Evolutionary conservation across 139 green algal species (phyloP), one percentile per base, ranked within the genome.

Genomic region (Chlamydomonas applanata): DNA sequence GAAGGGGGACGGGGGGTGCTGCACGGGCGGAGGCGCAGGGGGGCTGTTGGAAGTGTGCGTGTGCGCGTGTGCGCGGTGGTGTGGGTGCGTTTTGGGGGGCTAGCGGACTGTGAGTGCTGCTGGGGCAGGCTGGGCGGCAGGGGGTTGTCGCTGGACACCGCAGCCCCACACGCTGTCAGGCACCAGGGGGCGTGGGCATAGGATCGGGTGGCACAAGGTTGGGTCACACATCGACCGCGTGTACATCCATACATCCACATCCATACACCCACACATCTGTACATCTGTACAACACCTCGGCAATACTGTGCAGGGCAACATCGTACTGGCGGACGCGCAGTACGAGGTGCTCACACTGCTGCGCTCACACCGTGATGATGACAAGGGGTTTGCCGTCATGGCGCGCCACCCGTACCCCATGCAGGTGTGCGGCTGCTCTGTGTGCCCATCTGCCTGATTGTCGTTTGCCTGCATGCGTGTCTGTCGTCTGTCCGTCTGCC

Each of bases 261-360:
- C n/a, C n/a, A n/a, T n/a, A n/a, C n/a, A n/a, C 16, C 9, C 33
- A 71, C 30, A 54, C 32, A 54, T 16, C 13, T 32, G n/a, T 33
- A 56, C 4, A 54, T 16, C 2, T 16, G 27, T 16, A 72, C 40
- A 53, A 40, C 2, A 32, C 22, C 16, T n/a, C n/a, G n/a, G n/a
- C n/a, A n/a, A n/a, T n/a, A n/a, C n/a, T n/a, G n/a, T 49, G n/a
- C 89, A 96, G 86, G 95, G 96, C 16, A 99, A 99, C 80, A 77
- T 99, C 4, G 85, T 99, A 44, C 82, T 99, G 36, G 95, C 91
- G 0, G 94, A 99, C 79, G 29, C 30, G 29, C 83, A 89, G 25
- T 98, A 95, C 77, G 80, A 94, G 73, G 90, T 98, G 53, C 82
- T 99, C 4, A 97, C 92, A 27, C 85, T 98, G 77, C 88, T 98